Percentiles rank a stretch among this genome's conserved stretches.
phyloP scores from a whole-genome alignment of 2,329 filamentous ascomycete genomes.

The Paecilomyces variotii region DNA sequence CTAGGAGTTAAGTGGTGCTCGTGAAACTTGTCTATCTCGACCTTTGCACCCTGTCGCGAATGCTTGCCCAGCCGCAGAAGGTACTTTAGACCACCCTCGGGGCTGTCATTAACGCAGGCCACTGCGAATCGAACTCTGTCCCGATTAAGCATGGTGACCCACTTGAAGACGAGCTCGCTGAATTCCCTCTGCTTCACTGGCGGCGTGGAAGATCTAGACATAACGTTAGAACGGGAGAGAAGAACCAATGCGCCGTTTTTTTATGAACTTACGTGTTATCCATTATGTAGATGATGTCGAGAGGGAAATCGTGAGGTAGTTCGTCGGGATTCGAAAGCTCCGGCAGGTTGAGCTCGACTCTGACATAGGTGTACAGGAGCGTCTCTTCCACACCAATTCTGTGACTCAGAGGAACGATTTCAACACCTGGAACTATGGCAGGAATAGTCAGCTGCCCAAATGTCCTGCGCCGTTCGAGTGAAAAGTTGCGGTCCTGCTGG shows the following conservation, averaged over 20 bases:
- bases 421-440: neutral
- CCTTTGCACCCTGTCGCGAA: constrained; percentile 10
- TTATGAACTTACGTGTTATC: constrained; percentile 24
- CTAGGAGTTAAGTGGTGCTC: constrained; percentile 7
- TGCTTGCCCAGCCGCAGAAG: constrained; percentile 20
- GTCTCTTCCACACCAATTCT: neutral
- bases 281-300: constrained; percentile 28
- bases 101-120: constrained; percentile 14
- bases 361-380: constrained; percentile 15
- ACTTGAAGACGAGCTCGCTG: constrained; percentile 12
- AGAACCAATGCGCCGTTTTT: neutral
- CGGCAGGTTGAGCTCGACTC: constrained; percentile 28
- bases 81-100: constrained; percentile 13
- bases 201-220: constrained; percentile 8
- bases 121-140: constrained; percentile 19
- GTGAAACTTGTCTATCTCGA: constrained; percentile 13
- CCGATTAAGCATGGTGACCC: constrained; percentile 15
- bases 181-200: constrained; percentile 13
- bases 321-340: constrained; percentile 12
- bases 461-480: neutral
- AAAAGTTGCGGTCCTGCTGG: neutral
- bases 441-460: neutral
- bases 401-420: neutral
- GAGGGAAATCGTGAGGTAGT: constrained; percentile 13
- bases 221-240: constrained; percentile 7